Percentiles rank a stretch among this genome's conserved stretches.
Evolutionary conservation across 1,284 basidiomycete species (phyloP).

Genomic region (Cutaneotrichosporon sp.): DNA sequence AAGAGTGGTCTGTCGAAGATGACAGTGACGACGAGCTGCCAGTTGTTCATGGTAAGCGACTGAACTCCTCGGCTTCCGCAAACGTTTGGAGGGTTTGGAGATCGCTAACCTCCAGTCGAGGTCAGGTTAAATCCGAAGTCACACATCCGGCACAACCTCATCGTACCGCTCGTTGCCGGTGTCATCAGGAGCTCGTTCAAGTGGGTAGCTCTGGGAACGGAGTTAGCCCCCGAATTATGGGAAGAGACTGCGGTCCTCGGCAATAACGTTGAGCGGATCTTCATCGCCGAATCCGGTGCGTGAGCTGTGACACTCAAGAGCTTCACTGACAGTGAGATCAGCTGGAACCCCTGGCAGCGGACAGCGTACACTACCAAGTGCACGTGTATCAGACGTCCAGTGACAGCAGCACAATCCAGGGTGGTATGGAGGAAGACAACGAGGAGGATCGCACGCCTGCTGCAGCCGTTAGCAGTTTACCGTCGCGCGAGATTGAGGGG

Average conservation of each 20-base stretch:
- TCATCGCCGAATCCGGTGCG: slow-evolving; percentile 61
- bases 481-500: slow-evolving; percentile 75
- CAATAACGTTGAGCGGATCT: slow-evolving; percentile 69
- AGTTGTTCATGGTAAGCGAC: slow-evolving; percentile 24
- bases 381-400: slow-evolving; percentile 79
- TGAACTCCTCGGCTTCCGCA: background rate
- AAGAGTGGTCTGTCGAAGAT: slow-evolving; percentile 7
- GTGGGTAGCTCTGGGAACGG: background rate
- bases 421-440: slow-evolving; percentile 54
- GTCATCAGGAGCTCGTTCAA: slow-evolving; percentile 5
- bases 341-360: background rate
- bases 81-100: no score
- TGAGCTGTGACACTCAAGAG: slow-evolving; percentile 18
- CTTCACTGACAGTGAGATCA: background rate
- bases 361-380: slow-evolving; percentile 52
- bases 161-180: slow-evolving; percentile 1
- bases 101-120: no score
- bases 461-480: slow-evolving; percentile 78
- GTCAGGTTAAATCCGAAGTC: slow-evolving; percentile 53
- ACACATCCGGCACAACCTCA: background rate
- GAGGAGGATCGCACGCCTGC: slow-evolving; percentile 75
- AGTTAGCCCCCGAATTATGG: slow-evolving; percentile 23
- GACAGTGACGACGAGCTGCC: background rate
- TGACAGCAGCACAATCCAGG: slow-evolving; percentile 64
- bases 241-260: slow-evolving; percentile 60